phyloP scores from a whole-genome alignment of 805 yeast genomes.

The Yamadazyma endophytica region DNA sequence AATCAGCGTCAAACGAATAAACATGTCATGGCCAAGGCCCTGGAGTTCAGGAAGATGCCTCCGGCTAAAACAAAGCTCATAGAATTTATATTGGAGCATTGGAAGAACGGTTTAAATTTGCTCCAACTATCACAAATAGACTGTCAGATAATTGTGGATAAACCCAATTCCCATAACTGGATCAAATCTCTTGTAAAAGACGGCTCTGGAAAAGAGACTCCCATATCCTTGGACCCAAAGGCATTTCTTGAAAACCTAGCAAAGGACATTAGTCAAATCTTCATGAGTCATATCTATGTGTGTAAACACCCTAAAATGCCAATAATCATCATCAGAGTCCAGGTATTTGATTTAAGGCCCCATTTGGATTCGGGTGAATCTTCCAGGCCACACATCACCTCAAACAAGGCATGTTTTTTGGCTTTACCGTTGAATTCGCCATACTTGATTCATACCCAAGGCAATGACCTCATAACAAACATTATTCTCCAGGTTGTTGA shows the following conservation, averaged over 20 bases:
- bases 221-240: slow-evolving; percentile 47
- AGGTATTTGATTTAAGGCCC: slow-evolving; percentile 52
- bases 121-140: slow-evolving; percentile 71
- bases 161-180: slow-evolving; percentile 48
- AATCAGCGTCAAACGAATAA: slow-evolving; percentile 20
- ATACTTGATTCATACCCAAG: slow-evolving; percentile 54
- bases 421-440: slow-evolving; percentile 69
- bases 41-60: slow-evolving; percentile 2
- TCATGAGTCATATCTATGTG: slow-evolving; percentile 60
- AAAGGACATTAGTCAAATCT: slow-evolving; percentile 45
- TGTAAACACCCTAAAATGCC: slow-evolving; percentile 64
- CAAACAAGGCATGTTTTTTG: slow-evolving; percentile 60
- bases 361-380: slow-evolving; percentile 9
- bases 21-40: slow-evolving; percentile 14
- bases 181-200: slow-evolving; percentile 44
- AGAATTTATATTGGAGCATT: slow-evolving; percentile 47
- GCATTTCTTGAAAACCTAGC: slow-evolving; percentile 47
- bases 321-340: slow-evolving; percentile 57
- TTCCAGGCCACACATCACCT: slow-evolving; percentile 39
- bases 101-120: slow-evolving; percentile 56
- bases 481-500: slow-evolving; percentile 61
- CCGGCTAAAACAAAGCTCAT: slow-evolving; percentile 30
- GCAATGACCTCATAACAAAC: slow-evolving; percentile 39
- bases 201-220: slow-evolving; percentile 21
- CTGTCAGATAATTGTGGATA: slow-evolving; percentile 58